Conservation (phyloP, 208 protist genomes). For the Crithidia thermophila region DNA sequence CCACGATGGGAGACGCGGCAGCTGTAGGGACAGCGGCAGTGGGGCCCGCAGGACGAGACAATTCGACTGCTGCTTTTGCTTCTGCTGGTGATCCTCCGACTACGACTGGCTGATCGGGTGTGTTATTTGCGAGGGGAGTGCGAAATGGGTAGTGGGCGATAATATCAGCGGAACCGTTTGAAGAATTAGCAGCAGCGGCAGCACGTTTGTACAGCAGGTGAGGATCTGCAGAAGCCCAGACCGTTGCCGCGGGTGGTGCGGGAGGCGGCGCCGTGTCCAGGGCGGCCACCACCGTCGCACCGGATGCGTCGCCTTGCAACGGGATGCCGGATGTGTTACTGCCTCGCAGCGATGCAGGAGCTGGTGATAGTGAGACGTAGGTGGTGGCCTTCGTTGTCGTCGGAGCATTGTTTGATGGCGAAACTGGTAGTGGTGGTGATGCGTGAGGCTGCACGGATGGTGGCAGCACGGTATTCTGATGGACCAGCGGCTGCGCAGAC, state of each 20-base stretch:
- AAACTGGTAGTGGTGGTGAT: no score
- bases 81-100: no score
- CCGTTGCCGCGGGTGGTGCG: not conserved
- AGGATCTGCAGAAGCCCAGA: conserved; percentile 31
- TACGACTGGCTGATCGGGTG: no score
- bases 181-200: conserved; percentile 1
- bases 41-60: not conserved
- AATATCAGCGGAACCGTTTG: not conserved
- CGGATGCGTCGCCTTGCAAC: conserved; percentile 34
- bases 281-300: conserved; percentile 25
- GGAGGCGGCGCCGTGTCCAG: not conserved
- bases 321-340: conserved; percentile 28
- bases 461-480: no score
- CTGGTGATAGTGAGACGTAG: conserved; percentile 11
- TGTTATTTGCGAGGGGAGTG: no score
- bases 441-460: no score
- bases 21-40: not conserved
- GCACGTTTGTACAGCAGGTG: conserved; percentile 6
- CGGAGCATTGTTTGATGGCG: not conserved
- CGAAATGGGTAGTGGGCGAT: conserved; percentile 28
- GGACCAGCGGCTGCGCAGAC: not conserved
- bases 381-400: conserved; percentile 5
- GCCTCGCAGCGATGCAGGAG: conserved; percentile 10
- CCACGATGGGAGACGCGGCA: conserved; percentile 11
- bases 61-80: no score